phyloP scores from a whole-genome alignment of 2,329 filamentous ascomycete species.

The Aspergillus pseudoterreus region DNA sequence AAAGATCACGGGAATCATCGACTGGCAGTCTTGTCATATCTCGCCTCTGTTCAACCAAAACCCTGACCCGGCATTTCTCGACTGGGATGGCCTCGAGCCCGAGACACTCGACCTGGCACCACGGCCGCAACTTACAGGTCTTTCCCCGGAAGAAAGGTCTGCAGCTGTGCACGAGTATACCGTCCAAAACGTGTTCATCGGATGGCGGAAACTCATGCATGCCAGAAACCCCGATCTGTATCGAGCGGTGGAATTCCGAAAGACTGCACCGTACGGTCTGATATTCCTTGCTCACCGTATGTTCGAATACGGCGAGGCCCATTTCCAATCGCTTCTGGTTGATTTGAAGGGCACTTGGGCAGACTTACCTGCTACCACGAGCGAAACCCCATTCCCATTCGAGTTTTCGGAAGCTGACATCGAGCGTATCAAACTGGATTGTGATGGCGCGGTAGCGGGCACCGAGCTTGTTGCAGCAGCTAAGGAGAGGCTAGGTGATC shows the following conservation, averaged over 20 bases:
- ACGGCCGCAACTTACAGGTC: slow-evolving; percentile 18
- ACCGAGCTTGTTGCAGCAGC: slow-evolving; percentile 21
- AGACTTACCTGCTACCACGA: slow-evolving; percentile 17
- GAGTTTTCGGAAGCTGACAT: slow-evolving; percentile 22
- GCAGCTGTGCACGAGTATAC: slow-evolving; percentile 23
- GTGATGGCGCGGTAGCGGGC: slow-evolving; percentile 22
- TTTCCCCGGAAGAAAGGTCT: slow-evolving; percentile 21
- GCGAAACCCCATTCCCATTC: slow-evolving; percentile 20
- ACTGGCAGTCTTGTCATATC: slow-evolving; percentile 30
- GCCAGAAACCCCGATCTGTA: slow-evolving; percentile 25
- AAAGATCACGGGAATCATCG: slow-evolving; percentile 27
- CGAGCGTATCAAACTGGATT: slow-evolving; percentile 23
- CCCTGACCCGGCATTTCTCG: slow-evolving; percentile 24
- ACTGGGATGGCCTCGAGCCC: slow-evolving; percentile 24
- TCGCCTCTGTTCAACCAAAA: slow-evolving; percentile 27
- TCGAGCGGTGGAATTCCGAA: slow-evolving; percentile 19
- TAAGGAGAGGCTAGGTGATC: slow-evolving; percentile 23
- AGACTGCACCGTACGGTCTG: slow-evolving; percentile 22
- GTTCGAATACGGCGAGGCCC: slow-evolving; percentile 30
- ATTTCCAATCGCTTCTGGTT: slow-evolving; percentile 27
- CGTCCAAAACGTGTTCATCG: slow-evolving; percentile 22
- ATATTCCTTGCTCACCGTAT: slow-evolving; percentile 28
- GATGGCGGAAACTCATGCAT: slow-evolving; percentile 26
- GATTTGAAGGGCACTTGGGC: slow-evolving; percentile 25
- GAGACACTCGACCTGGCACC: slow-evolving; percentile 24